Evolutionary conservation across 176 grass and related monocot species (phyloP), one percentile per base, ranked within the genome.

Genomic region (Eragrostis nindensis): DNA sequence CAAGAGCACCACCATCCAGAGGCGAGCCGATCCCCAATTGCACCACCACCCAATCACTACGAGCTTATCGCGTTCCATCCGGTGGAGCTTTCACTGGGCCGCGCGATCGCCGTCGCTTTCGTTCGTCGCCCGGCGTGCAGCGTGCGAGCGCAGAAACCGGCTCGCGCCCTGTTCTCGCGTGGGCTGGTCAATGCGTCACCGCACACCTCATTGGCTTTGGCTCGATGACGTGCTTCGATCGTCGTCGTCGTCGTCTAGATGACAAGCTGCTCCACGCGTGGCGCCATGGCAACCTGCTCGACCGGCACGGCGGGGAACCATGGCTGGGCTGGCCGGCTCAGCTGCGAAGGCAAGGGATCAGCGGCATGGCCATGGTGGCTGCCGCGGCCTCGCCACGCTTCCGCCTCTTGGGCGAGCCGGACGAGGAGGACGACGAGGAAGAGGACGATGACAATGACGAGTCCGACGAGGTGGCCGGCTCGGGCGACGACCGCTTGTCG

Each of bases 381-480:
- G 83, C 90, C 30, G 87, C 90, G 15, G 92, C 88, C 75, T 91
- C 92, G 43, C 90, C 88, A 3, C 86, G 79, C 68, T 81, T 98
- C 26, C 93, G 85, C 14, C 97, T 41, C 18, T 99, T 99, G 0
- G 88, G 52, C 36, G 90, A 77, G 0, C 85, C 38, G 73, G 79
- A 68, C 11, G 75, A 71, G 8, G 85, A 87, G 0, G 66, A 62
- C n/a, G n/a, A n/a, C n/a, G n/a, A n/a, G n/a, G n/a, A n/a, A n/a
- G n/a, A n/a, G n/a, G n/a, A n/a, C n/a, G n/a, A n/a, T n/a, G n/a
- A n/a, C n/a, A n/a, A n/a, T n/a, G n/a, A n/a, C 17, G 82, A 84
- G 49, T 87, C 71, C 2, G 86, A 91, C 4, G 86, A 91, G 19
- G 83, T 78, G 32, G 81, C 21, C 0, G 84, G 83, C 68, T 92